Evolutionary conservation across 2,329 filamentous ascomycete genomes (phyloP).

Genomic region (Chaetomiaceae sp.): DNA sequence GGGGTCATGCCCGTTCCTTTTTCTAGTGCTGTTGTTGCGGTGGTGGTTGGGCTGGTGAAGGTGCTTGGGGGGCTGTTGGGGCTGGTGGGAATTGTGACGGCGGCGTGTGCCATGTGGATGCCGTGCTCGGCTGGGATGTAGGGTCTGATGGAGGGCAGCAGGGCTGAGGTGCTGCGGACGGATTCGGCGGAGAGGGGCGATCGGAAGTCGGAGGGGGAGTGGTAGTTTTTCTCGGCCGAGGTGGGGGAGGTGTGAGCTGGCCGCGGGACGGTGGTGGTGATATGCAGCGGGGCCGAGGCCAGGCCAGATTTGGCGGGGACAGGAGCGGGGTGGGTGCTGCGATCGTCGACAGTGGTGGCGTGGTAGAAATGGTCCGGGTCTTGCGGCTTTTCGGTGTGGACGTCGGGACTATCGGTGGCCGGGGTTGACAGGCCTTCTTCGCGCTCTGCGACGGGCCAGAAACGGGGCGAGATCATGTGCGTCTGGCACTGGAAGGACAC

Average conservation of each 20-base stretch:
- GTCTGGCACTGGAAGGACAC: conserved; percentile 50
- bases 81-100: background rate
- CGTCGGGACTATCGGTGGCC: conserved; percentile 17
- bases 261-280: conserved; percentile 25
- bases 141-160: conserved; percentile 29
- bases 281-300: conserved; percentile 20
- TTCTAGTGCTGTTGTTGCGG: background rate
- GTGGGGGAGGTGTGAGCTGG: conserved; percentile 26
- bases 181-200: conserved; percentile 29
- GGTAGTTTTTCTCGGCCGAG: conserved; percentile 19
- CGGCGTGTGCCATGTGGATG: no score
- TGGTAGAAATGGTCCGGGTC: conserved; percentile 7
- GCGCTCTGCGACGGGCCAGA: conserved; percentile 32
- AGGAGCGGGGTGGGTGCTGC: background rate
- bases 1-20: conserved; percentile 18
- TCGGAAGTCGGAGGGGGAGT: conserved; percentile 28
- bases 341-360: conserved; percentile 3
- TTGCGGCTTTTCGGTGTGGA: conserved; percentile 17
- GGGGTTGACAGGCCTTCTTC: conserved; percentile 21
- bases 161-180: conserved; percentile 31
- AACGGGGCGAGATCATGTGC: conserved; percentile 36
- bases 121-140: conserved; percentile 31
- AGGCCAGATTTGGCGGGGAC: conserved; percentile 2
- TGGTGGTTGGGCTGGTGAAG: conserved; percentile 16
- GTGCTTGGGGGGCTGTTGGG: background rate